phyloP scores from a whole-genome alignment of 1,284 basidiomycete genomes.

The Fistulina hepatica region DNA sequence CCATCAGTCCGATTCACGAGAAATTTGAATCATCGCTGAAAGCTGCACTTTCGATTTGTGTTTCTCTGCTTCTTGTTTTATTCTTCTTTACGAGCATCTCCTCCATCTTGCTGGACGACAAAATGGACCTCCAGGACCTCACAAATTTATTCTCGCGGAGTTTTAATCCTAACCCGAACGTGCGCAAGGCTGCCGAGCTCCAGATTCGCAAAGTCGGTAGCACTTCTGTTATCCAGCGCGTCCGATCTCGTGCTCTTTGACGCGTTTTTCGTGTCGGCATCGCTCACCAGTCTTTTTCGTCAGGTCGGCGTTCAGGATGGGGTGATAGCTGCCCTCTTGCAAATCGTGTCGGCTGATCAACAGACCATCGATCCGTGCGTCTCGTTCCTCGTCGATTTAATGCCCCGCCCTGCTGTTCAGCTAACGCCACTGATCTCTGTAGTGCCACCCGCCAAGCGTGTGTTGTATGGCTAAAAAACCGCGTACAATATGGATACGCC shows the following conservation, averaged over 20 bases:
- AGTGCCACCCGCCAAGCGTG: slow-evolving; percentile 73
- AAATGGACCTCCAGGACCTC: slow-evolving; percentile 70
- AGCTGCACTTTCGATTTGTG: too few relatives aligned
- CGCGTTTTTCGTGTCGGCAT: neutral
- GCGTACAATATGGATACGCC: slow-evolving; percentile 54
- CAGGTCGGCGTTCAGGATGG: slow-evolving; percentile 72
- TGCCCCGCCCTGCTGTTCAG: too few relatives aligned
- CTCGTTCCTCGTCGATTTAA: slow-evolving; percentile 14
- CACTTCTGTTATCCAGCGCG: too few relatives aligned
- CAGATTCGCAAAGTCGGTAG: slow-evolving; percentile 66
- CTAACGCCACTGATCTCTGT: slow-evolving; percentile 9
- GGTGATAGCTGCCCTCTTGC: slow-evolving; percentile 65
- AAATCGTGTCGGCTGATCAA: slow-evolving; percentile 67
- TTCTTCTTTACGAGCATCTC: too few relatives aligned
- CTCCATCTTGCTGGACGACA: neutral
- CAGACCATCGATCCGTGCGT: slow-evolving; percentile 58
- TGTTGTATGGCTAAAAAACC: slow-evolving; percentile 80
- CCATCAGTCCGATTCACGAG: too few relatives aligned
- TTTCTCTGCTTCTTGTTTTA: too few relatives aligned
- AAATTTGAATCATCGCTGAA: too few relatives aligned
- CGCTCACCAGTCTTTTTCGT: slow-evolving; percentile 5
- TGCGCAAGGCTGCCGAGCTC: slow-evolving; percentile 71
- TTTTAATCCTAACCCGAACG: slow-evolving; percentile 75
- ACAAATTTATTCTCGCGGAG: slow-evolving; percentile 71
- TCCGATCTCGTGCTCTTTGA: slow-evolving; percentile 1